phyloP scores from a whole-genome alignment of 768 basidiomycete genomes.

The Podaxis sp. region DNA sequence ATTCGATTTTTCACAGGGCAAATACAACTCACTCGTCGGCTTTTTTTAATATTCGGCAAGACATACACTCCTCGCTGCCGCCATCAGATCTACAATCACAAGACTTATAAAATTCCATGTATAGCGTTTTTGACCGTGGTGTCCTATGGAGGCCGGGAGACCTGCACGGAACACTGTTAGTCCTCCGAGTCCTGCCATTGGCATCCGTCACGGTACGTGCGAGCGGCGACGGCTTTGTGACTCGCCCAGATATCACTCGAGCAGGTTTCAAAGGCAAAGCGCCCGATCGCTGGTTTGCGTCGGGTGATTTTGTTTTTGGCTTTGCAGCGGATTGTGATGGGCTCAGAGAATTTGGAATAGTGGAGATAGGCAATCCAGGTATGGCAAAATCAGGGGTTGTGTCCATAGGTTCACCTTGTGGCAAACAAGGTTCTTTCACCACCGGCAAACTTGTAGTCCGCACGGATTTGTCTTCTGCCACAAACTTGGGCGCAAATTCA shows the following conservation, averaged over 20 bases:
- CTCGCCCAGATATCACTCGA: background rate
- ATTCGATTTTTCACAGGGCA: background rate
- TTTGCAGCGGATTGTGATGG: background rate
- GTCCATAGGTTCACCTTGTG: background rate
- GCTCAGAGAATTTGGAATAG: background rate
- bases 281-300: background rate
- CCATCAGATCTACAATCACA: slow-evolving; percentile 2
- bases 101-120: background rate
- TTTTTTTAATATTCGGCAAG: slow-evolving; percentile 3
- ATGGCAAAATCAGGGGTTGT: background rate
- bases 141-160: background rate
- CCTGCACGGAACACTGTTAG: background rate
- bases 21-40: slow-evolving; percentile 1
- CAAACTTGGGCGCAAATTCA: background rate
- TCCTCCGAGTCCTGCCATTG: background rate
- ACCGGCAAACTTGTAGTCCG: background rate
- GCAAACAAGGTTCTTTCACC: background rate
- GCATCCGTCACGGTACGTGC: slow-evolving; percentile 2
- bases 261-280: background rate
- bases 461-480: background rate
- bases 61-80: background rate
- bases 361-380: background rate
- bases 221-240: background rate
- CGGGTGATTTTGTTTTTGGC: background rate
- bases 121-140: background rate